Evolutionary conservation across 2,329 filamentous ascomycete genomes (phyloP).

Genomic region (Tolypocladium paradoxum): DNA sequence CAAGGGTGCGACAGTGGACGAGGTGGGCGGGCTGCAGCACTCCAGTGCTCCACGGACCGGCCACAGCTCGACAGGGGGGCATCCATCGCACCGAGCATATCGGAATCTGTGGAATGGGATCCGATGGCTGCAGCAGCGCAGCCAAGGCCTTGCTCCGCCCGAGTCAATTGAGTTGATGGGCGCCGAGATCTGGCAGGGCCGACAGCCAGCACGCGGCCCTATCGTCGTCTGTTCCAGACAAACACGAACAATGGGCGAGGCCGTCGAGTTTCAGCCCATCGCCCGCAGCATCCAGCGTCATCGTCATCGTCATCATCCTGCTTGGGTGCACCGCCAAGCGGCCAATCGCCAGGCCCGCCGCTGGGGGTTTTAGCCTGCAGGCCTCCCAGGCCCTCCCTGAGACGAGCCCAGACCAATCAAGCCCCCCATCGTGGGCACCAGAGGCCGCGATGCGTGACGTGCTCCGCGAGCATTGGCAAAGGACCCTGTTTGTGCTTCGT

Average conservation of each 20-base stretch:
- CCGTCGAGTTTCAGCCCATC: background rate
- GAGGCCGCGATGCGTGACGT: background rate
- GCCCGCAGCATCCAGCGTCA: background rate
- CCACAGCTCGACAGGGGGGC: background rate
- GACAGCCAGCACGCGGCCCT: no score
- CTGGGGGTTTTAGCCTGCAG: background rate
- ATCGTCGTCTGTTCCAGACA: background rate
- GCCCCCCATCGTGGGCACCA: background rate
- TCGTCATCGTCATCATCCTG: background rate
- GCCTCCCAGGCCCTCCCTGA: background rate
- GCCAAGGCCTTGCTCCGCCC: background rate
- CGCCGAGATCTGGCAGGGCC: background rate
- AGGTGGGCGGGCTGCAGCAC: no score
- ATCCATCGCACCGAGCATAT: no score
- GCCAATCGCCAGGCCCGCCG: background rate
- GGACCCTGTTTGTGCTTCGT: background rate
- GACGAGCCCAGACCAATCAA: background rate
- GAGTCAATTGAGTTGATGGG: background rate
- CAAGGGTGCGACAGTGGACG: background rate
- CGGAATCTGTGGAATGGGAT: background rate
- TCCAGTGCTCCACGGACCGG: background rate
- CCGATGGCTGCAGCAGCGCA: background rate
- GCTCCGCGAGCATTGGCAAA: background rate
- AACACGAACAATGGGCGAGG: background rate
- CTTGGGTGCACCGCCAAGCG: background rate